A percentile compares a stretch with the other conserved stretches of the same genome.
Evolutionary conservation across 352 stramenopile species (phyloP).

Genomic region (Globisporangium middletonii): DNA sequence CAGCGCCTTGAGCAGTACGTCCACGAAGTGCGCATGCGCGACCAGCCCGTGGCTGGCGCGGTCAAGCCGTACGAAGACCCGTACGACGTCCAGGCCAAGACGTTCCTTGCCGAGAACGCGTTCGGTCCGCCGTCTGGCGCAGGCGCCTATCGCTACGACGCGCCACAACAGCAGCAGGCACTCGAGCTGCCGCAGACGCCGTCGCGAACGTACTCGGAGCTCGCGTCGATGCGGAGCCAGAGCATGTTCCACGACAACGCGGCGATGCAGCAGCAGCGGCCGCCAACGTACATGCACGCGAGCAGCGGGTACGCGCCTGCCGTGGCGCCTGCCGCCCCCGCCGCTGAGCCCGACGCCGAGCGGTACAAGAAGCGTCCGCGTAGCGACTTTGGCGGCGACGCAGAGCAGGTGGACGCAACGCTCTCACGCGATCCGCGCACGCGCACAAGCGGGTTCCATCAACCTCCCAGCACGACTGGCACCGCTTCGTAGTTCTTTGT

Average conservation of each 20-base stretch:
- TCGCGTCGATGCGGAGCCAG: slow-evolving; percentile 12
- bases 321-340: background rate
- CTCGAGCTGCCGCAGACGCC: slow-evolving; percentile 1
- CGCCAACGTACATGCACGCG: background rate
- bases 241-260: slow-evolving; percentile 6
- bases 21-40: slow-evolving; percentile 14
- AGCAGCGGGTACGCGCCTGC: background rate
- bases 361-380: slow-evolving; percentile 23
- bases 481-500: too few species aligned
- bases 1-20: slow-evolving; percentile 31
- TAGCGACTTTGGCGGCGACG: slow-evolving; percentile 19
- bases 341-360: slow-evolving; percentile 3
- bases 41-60: background rate
- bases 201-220: slow-evolving; percentile 5
- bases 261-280: background rate
- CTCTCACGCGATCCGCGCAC: slow-evolving; percentile 19
- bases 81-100: slow-evolving; percentile 4
- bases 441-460: slow-evolving; percentile 18
- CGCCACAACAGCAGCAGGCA: background rate
- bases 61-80: background rate
- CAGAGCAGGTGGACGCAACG: slow-evolving; percentile 15
- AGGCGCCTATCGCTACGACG: too few species aligned
- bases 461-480: background rate
- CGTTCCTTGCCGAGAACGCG: slow-evolving; percentile 5
- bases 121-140: slow-evolving; percentile 1